Evolutionary conservation across 1,284 basidiomycete species (phyloP).

Genomic region (Boletus calvinii): DNA sequence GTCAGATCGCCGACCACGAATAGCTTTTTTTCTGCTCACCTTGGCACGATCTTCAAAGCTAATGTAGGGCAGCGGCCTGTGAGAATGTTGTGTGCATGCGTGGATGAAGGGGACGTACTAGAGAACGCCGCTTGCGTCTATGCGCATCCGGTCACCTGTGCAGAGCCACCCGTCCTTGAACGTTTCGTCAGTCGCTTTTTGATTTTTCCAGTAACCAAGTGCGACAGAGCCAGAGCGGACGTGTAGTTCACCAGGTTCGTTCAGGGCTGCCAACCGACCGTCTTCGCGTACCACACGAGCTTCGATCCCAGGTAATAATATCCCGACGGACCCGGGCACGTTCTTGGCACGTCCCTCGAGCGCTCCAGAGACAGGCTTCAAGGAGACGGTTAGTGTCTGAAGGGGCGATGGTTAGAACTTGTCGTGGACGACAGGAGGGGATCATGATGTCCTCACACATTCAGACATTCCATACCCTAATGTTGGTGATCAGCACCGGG

Average conservation of each 20-base stretch:
- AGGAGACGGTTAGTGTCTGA: constrained; percentile 58
- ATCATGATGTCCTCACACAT: constrained; percentile 44
- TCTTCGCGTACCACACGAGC: constrained; percentile 61
- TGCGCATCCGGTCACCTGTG: constrained; percentile 68
- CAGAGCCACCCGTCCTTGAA: constrained; percentile 69
- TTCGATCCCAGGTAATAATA: constrained; percentile 62
- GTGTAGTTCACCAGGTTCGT: constrained; percentile 67
- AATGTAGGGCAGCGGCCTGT: background rate
- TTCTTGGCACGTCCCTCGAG: constrained; percentile 45
- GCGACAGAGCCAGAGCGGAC: constrained; percentile 53
- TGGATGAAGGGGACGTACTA: constrained; percentile 48
- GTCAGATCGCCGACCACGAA: constrained; percentile 4
- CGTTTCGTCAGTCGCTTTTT: constrained; percentile 60
- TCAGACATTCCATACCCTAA: constrained; percentile 78
- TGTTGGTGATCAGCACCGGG: background rate
- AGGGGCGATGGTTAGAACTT: background rate
- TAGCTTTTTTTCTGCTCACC: constrained; percentile 11
- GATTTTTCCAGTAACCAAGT: constrained; percentile 70
- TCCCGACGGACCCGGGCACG: constrained; percentile 50
- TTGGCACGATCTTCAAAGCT: constrained; percentile 33
- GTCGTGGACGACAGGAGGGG: background rate
- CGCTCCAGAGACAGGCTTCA: constrained; percentile 45
- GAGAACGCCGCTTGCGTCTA: constrained; percentile 57
- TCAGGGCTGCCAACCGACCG: constrained; percentile 50
- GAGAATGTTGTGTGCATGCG: background rate